Evolutionary conservation across 176 grass and related monocot species (phyloP).

Genomic region (Rhynchospora breviuscula): DNA sequence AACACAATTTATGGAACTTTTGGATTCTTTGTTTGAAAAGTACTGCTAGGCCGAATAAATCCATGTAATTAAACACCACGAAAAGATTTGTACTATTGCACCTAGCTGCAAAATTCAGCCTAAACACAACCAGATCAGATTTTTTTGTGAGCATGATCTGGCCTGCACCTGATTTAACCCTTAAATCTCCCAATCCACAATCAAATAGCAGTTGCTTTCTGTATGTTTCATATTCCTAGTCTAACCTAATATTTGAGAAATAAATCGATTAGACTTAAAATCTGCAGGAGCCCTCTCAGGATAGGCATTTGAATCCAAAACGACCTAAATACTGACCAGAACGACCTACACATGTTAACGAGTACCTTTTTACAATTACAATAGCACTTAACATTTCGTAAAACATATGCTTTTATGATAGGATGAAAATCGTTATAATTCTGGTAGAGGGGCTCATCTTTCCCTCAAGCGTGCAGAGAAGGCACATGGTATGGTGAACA

Average conservation of each 20-base stretch:
- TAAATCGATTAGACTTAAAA: no score
- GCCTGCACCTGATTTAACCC: neutral
- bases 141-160: neutral
- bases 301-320: neutral
- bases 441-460: conserved; percentile 78
- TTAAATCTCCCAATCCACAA: neutral
- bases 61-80: neutral
- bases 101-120: neutral
- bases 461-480: conserved; percentile 87
- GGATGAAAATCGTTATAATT: conserved; percentile 91
- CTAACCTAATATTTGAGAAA: neutral
- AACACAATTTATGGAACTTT: neutral
- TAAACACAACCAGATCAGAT: neutral
- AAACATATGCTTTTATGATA: conserved; percentile 27
- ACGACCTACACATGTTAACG: neutral
- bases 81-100: neutral
- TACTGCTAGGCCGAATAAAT: neutral
- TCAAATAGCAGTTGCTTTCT: neutral
- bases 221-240: neutral
- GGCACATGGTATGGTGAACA: conserved; percentile 69
- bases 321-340: neutral
- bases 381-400: neutral
- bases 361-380: neutral
- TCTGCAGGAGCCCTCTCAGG: neutral
- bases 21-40: neutral